Evolutionary conservation across 495 filamentous ascomycete genomes (phyloP).

Genomic region (Sabuloglossum arenarium): DNA sequence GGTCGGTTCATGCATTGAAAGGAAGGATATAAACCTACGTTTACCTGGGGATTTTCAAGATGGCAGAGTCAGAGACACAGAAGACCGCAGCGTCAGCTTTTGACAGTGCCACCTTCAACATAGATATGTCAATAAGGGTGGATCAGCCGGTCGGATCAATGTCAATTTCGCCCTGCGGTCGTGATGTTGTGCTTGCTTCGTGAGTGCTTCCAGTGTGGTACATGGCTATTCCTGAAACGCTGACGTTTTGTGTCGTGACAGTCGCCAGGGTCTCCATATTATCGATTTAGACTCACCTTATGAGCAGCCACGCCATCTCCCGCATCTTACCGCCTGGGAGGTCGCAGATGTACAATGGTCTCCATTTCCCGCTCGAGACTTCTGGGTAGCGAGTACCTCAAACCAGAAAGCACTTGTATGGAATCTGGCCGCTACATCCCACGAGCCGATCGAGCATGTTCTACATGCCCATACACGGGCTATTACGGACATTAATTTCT

Average conservation of each 20-base stretch:
- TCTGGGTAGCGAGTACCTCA: constrained; percentile 84
- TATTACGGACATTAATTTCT: constrained; percentile 95
- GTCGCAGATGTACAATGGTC: constrained; percentile 99
- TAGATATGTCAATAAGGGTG: constrained; percentile 65
- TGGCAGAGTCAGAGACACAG: background rate
- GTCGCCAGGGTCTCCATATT: constrained; percentile 68
- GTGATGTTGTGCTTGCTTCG: constrained; percentile 84
- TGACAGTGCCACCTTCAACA: constrained; percentile 71
- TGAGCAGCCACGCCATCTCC: constrained; percentile 68
- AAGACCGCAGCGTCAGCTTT: constrained; percentile 32
- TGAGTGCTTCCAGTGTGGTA: constrained; percentile 19
- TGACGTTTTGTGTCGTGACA: constrained; percentile 11
- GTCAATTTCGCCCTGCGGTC: constrained; percentile 80
- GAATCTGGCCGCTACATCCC: constrained; percentile 40
- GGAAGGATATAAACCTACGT: background rate
- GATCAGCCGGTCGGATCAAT: constrained; percentile 55
- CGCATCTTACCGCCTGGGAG: constrained; percentile 77
- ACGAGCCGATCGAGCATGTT: constrained; percentile 58
- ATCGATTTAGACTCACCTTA: constrained; percentile 87
- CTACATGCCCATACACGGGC: constrained; percentile 74
- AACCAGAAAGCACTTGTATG: constrained; percentile 91
- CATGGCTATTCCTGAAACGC: constrained; percentile 3
- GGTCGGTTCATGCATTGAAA: background rate
- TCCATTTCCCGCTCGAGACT: constrained; percentile 70
- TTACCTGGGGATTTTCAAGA: background rate